These are phyloP conservation scores for Huntiella bhutanensis DNA, from an alignment of 2,329 filamentous ascomycete species.

Conservation along the genomic window DNA sequence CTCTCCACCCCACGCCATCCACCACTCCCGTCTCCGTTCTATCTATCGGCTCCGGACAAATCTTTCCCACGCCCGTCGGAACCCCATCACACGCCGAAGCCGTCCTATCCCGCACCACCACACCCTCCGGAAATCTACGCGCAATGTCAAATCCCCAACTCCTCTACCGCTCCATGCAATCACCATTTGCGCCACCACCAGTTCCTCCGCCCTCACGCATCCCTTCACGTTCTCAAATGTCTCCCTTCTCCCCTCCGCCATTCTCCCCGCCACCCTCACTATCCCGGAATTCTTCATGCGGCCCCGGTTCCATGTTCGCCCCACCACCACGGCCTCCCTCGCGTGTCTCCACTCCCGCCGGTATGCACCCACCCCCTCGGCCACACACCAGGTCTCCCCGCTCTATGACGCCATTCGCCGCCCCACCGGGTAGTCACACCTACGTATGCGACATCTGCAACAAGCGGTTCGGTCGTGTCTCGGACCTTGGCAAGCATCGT, in stretches of 20 bases:
- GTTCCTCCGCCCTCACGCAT: neutral
- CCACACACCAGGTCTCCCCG: slow-evolving; percentile 1
- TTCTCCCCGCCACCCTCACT: neutral
- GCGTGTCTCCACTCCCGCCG: neutral
- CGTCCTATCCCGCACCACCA: neutral
- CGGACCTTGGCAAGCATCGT: slow-evolving; percentile 13
- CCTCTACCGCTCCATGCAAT: neutral
- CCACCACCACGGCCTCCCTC: neutral
- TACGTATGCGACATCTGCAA: slow-evolving; percentile 7
- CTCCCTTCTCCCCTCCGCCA: neutral
- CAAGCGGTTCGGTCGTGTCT: slow-evolving; percentile 9
- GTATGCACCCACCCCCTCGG: neutral
- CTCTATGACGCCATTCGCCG: slow-evolving; percentile 4
- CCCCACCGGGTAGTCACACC: slow-evolving; percentile 4
- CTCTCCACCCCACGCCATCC: slow-evolving; percentile 8
- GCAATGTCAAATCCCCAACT: neutral
- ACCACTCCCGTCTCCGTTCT: slow-evolving; percentile 9
- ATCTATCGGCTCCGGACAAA: slow-evolving; percentile 8
- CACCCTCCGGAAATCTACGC: neutral
- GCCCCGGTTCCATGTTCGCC: too few relatives aligned
- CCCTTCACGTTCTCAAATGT: neutral
- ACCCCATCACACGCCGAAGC: slow-evolving; percentile 4
- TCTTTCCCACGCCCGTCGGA: slow-evolving; percentile 7
- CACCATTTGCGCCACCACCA: neutral
- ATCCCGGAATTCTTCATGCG: too few relatives aligned